Evolutionary conservation across 2,329 filamentous ascomycete genomes (phyloP), one percentile per base, ranked within the genome.

Genomic region (Nannizziopsis barbatae): DNA sequence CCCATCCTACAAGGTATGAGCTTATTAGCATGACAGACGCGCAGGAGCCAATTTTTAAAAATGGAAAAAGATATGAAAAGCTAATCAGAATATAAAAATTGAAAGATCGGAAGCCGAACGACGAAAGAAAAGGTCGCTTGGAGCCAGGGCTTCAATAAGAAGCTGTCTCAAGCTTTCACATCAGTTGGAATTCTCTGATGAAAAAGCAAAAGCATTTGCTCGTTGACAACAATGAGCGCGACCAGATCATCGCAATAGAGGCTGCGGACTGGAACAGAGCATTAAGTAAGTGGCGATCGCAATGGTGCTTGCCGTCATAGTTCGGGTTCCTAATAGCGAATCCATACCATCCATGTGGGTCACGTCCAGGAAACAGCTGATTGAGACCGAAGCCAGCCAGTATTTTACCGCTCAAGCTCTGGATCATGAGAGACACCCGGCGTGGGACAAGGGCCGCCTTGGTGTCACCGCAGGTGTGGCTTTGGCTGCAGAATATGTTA

Each of bases 221-320:
- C 20, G 30, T 30, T 14, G 17, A 14, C 12, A 30, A 30, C 8
- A 20, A 14, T 14, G 12, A 42, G 14, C 12, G 37, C 37, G 27
- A 15, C 17, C 17, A 18, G 30, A 30, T 47, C 45, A 41, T 35
- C 36, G 15, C 10, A 45, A 4, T 27, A 3, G 17, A 38, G 35
- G n/a, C 37, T 30, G 43, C 18, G 33, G 2, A 2, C 14, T 8
- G 14, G 37, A 30, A 14, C 15, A 27, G 22, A 27, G 22, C 35
- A 42, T 42, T 11, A 47, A 47, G 38, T 36, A 31, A 40, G 37
- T 42, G 45, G 38, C 45, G 45, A 41, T 47, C 45, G 15, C 7
- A 10, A n/a, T 11, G 15, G 39, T 30, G 17, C 44, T 22, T 40
- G 44, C 44, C 44, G 36, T 39, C 44, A 37, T 40, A 12, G 39